Evolutionary conservation across 2,329 filamentous ascomycete genomes (phyloP), one percentile per base, ranked within the genome.

Genomic region (Graphilbum fragrans): DNA sequence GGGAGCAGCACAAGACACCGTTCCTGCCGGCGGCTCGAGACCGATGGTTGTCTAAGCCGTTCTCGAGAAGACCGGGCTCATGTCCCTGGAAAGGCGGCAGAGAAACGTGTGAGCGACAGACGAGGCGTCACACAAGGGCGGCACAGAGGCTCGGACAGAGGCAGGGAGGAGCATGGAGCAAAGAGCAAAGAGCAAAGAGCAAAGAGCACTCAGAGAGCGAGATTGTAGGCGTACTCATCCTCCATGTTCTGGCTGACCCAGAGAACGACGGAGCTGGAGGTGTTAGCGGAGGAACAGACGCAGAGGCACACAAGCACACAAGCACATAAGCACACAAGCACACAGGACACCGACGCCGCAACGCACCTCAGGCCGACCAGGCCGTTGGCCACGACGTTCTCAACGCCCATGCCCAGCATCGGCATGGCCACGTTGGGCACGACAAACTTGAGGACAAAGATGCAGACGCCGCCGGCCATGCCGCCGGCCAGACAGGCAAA

Each of bases 201-300:
- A 8, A 6, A 19, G 16, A 11, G 19, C 22, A 39, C 43, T 61
- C 57, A 79, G 47, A 82, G 64, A 45, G 76, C 69, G 50, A 82
- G 59, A 57, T 80, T 81, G 59, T 82, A 82, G 37, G 75, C 70
- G 52, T 81, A 82, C 59, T 82, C 77, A 53, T 81, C 77, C 63
- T 82, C 77, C 73, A 82, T 80, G 53, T 82, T 82, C 66, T 82
- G 77, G 60, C 72, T 77, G 42, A 82, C 60, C 77, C 77, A 82
- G 34, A 82, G 66, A 45, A 80, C 70, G 37, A 79, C 75, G 19
- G 72, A 72, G 59, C 74, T 76, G 49, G 19, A 7, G 18, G 2
- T 2, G 46, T 50, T 40, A 51, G 46, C 37, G 25, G 3, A n/a
- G 20, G 14, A 37, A 22, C 38, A 11, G 38, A 41, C 31, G 16